Conservation (phyloP, 2,329 filamentous ascomycete genomes). For the Cercospora sojina region DNA sequence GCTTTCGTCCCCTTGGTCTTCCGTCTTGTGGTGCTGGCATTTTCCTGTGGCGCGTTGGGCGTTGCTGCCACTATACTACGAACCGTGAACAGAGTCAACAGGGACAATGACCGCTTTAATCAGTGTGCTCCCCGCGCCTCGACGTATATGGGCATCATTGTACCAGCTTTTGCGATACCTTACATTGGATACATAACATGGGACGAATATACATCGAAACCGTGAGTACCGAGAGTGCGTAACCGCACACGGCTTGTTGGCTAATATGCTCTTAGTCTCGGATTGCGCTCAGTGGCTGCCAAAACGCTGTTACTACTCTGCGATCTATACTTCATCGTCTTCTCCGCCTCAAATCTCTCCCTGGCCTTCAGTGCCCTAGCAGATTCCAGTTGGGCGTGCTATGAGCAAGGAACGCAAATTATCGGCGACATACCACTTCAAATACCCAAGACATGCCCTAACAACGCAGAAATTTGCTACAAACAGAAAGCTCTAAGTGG, state of each 20-base stretch:
- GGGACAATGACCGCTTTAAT: conserved; percentile 31
- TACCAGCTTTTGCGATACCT: conserved; percentile 83
- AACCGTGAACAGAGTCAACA: conserved; percentile 41
- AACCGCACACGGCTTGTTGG: not conserved
- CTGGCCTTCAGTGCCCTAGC: conserved; percentile 82
- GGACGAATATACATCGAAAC: conserved; percentile 94
- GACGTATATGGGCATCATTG: conserved; percentile 81
- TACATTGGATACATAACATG: conserved; percentile 93
- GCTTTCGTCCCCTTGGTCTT: conserved; percentile 83
- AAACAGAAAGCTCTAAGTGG: conserved; percentile 70
- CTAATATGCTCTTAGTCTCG: conserved; percentile 51
- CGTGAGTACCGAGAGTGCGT: conserved; percentile 42
- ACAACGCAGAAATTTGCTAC: conserved; percentile 53
- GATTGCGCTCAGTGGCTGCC: conserved; percentile 75
- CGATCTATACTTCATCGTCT: conserved; percentile 95
- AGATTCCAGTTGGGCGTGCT: conserved; percentile 57
- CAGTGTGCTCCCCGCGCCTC: conserved; percentile 56
- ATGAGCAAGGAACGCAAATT: conserved; percentile 23
- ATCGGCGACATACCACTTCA: conserved; percentile 20
- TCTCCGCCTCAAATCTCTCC: conserved; percentile 89
- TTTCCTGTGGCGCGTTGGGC: conserved; percentile 77
- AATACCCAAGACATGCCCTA: conserved; percentile 37
- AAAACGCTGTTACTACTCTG: conserved; percentile 89
- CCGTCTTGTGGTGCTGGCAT: conserved; percentile 76
- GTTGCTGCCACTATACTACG: conserved; percentile 74